These are phyloP conservation scores for Poterioochromonas sp. DNA, from an alignment of 352 stramenopile species.

Conservation along the genomic window DNA sequence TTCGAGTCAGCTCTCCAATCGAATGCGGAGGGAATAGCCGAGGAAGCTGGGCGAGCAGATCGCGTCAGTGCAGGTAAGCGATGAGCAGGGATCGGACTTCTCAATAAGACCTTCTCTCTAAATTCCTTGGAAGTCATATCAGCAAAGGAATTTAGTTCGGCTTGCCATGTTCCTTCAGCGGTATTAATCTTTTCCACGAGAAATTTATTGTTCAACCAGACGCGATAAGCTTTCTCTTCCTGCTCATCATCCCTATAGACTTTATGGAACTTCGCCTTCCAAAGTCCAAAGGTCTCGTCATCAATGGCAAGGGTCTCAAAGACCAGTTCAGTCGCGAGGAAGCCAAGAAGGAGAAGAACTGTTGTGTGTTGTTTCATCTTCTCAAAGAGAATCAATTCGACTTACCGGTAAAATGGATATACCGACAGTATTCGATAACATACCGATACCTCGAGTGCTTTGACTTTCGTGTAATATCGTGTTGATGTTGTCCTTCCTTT, in stretches of 20 bases:
- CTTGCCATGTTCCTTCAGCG: not conserved
- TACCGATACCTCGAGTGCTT: too few relatives aligned
- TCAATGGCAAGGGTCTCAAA: too few relatives aligned
- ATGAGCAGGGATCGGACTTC: not conserved
- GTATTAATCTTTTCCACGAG: not conserved
- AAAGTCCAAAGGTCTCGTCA: not conserved
- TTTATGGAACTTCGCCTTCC: not conserved
- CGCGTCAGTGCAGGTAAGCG: not conserved
- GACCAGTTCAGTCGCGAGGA: too few relatives aligned
- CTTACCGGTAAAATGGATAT: too few relatives aligned
- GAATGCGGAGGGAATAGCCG: not conserved
- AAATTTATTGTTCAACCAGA: not conserved
- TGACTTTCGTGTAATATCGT: too few relatives aligned
- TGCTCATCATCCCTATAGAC: not conserved
- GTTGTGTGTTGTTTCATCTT: too few relatives aligned
- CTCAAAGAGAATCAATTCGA: too few relatives aligned
- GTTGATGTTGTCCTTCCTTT: too few relatives aligned
- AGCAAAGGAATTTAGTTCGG: not conserved
- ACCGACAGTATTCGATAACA: too few relatives aligned
- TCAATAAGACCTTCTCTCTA: not conserved
- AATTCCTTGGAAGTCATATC: not conserved
- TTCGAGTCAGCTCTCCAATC: slow-evolving; percentile 20
- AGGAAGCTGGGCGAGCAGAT: not conserved
- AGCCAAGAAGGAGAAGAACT: too few relatives aligned
- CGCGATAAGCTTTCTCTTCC: not conserved